phyloP scores from a whole-genome alignment of 2,329 filamentous ascomycete genomes.

The Aspergillus latus region DNA sequence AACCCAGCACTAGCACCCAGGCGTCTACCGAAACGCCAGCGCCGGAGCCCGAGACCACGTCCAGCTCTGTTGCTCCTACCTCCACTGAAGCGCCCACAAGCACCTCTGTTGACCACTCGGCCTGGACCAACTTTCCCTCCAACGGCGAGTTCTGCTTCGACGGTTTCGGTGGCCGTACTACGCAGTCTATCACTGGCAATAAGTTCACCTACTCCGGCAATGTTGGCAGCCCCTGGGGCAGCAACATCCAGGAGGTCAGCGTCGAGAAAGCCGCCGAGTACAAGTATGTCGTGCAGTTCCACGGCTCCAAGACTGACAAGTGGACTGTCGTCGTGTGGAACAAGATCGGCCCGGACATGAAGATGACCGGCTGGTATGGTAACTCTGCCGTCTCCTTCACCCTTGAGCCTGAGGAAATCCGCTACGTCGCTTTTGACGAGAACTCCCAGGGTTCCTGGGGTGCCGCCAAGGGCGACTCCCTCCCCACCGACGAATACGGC shows the following conservation, averaged over 20 bases:
- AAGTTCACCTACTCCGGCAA: constrained; percentile 35
- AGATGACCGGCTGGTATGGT: constrained; percentile 40
- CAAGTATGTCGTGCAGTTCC: constrained; percentile 40
- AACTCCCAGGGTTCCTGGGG: constrained; percentile 41
- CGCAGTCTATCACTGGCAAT: constrained; percentile 19
- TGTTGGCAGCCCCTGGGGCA: constrained; percentile 40
- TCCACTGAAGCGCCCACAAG: constrained; percentile 5
- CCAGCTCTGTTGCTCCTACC: constrained; percentile 8
- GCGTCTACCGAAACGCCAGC: constrained; percentile 6
- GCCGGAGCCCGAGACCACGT: constrained; percentile 2
- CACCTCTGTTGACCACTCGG: constrained; percentile 9
- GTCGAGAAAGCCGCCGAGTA: constrained; percentile 30
- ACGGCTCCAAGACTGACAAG: constrained; percentile 29
- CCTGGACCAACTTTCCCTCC: constrained; percentile 26
- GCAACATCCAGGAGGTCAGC: constrained; percentile 41
- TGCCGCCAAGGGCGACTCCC: constrained; percentile 27
- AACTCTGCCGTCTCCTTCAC: constrained; percentile 34
- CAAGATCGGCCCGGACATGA: constrained; percentile 37
- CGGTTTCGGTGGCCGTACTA: constrained; percentile 36
- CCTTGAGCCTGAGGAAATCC: constrained; percentile 32
- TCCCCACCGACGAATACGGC: constrained; percentile 31
- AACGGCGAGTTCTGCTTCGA: constrained; percentile 21
- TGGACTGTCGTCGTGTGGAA: constrained; percentile 43
- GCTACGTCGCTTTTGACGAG: constrained; percentile 40
- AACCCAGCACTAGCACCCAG: constrained; percentile 4